Evolutionary conservation across 805 yeast species (phyloP), one percentile per base, ranked within the genome.

Genomic region (Cyberlindnera saturnus): DNA sequence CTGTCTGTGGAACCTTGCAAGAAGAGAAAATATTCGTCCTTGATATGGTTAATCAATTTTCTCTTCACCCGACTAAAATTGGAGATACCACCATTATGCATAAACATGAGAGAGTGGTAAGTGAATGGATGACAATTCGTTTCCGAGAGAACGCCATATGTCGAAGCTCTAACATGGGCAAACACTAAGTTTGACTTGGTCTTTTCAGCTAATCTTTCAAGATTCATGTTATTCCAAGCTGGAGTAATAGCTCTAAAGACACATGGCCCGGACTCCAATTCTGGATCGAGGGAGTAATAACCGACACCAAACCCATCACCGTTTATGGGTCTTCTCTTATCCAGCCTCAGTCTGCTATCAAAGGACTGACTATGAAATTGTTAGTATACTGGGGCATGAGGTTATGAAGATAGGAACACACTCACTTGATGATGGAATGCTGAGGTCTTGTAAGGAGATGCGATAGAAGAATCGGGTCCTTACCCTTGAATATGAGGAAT

Each of bases 301-400:
- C 98, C 98, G 18, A 93, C 91, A 2, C 99, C 99, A 63, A 93
- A 93, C 0, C 99, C 99, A 63, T 93, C 99, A 34, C 99, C 99
- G 61, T 93, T 93, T 53, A 93, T 87, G 2, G 99, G 98, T 41
- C 96, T 78, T 51, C 95, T 64, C 55, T 80, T 82, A 58, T 93
- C 98, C 15, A 93, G 71, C 43, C 99, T 72, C 33, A 93, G 71
- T 39, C 99, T 66, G 34, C 93, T 81, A 61, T 93, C 99, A 58
- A 86, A 93, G 3, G 96, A 86, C 60, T 93, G 99, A 62, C 51
- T 48, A 19, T 20, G 20, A 19, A 8, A 16, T 3, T 17, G 34
- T 34, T 31, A 38, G 43, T 37, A 15, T 26, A 14, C 19, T 10
- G 8, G 20, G 8, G 68, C 64, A 29, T 20, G 23, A 35, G 4